Percentiles rank a stretch among this genome's conserved stretches.
Evolutionary conservation across 495 filamentous ascomycete species (phyloP).

Genomic region (Penicillium taxi): DNA sequence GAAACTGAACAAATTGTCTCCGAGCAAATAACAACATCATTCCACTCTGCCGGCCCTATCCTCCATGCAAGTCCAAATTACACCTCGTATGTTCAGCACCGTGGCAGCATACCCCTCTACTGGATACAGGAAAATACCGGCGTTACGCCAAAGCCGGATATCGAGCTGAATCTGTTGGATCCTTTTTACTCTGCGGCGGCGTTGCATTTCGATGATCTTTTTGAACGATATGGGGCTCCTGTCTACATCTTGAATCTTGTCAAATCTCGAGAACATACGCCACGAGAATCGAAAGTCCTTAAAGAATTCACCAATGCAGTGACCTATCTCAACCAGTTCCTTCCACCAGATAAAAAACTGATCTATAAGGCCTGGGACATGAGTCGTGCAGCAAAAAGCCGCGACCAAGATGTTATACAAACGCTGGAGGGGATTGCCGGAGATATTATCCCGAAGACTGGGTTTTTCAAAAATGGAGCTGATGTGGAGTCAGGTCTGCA

Average conservation of each 20-base stretch:
- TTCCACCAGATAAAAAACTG: slow-evolving; percentile 76
- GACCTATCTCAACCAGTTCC: slow-evolving; percentile 88
- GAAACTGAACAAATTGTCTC: slow-evolving; percentile 98
- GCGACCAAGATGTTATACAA: slow-evolving; percentile 92
- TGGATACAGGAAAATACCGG: slow-evolving; percentile 98
- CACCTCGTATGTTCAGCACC: slow-evolving; percentile 94
- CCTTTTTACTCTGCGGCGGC: slow-evolving; percentile 96
- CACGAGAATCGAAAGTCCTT: slow-evolving; percentile 84
- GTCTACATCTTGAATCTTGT: slow-evolving; percentile 90
- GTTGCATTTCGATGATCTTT: slow-evolving; percentile 92
- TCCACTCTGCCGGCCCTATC: slow-evolving; percentile 81
- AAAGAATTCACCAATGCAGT: slow-evolving; percentile 83
- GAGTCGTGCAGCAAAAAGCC: slow-evolving; percentile 89
- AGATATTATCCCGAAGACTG: slow-evolving; percentile 72
- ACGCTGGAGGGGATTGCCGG: slow-evolving; percentile 84
- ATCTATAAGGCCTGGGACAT: slow-evolving; percentile 96
- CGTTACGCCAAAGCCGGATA: slow-evolving; percentile 90
- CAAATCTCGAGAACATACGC: slow-evolving; percentile 83
- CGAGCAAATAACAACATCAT: slow-evolving; percentile 86
- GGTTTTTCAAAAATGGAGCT: slow-evolving; percentile 91
- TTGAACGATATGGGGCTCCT: slow-evolving; percentile 86
- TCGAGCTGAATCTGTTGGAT: slow-evolving; percentile 87
- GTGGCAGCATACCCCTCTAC: slow-evolving; percentile 91
- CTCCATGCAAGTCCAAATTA: slow-evolving; percentile 84
- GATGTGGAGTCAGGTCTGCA: slow-evolving; percentile 51